A percentile compares a stretch with the other conserved stretches of the same genome.
Evolutionary conservation across 164 flowering plant species (phyloP).

Genomic region (Hamamelis virginiana): DNA sequence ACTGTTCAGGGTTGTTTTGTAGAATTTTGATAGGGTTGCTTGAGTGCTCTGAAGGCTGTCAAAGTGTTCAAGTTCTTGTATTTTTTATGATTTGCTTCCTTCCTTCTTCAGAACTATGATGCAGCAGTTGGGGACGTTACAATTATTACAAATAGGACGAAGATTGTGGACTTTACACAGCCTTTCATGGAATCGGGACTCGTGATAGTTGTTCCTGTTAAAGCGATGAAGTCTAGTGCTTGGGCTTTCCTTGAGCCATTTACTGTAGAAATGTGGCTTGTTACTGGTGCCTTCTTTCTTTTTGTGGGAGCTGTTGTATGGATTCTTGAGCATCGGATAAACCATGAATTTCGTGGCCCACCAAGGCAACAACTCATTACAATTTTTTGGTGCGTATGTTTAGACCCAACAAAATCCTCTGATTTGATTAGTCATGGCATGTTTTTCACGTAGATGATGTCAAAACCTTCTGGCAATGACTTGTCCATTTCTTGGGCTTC

Average conservation of each 20-base stretch:
- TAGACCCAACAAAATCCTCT: not conserved
- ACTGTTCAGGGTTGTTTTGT: not conserved
- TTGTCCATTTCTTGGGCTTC: no score
- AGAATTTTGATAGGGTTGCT: not conserved
- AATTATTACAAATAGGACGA: slow-evolving; percentile 77
- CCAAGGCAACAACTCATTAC: slow-evolving; percentile 82
- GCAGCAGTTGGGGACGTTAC: slow-evolving; percentile 92
- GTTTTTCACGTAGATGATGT: no score
- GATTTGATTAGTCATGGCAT: not conserved
- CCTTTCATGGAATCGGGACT: slow-evolving; percentile 90
- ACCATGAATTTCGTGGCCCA: slow-evolving; percentile 84
- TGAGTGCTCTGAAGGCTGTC: not conserved
- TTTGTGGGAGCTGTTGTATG: slow-evolving; percentile 89
- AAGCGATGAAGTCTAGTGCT: slow-evolving; percentile 50
- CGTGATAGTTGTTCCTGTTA: slow-evolving; percentile 75
- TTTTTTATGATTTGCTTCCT: slow-evolving; percentile 9
- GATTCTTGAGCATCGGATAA: slow-evolving; percentile 90
- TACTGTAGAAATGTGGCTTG: slow-evolving; percentile 75
- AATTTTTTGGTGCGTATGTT: slow-evolving; percentile 67
- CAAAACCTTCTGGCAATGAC: no score
- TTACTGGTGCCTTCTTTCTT: slow-evolving; percentile 72
- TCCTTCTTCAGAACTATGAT: slow-evolving; percentile 63
- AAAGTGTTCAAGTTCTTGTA: not conserved
- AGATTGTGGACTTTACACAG: slow-evolving; percentile 87
- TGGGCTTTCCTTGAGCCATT: slow-evolving; percentile 94